A percentile compares a stretch with the other conserved stretches of the same genome.
Conservation (phyloP, 495 filamentous ascomycete species). For the Patellaria atrata region DNA sequence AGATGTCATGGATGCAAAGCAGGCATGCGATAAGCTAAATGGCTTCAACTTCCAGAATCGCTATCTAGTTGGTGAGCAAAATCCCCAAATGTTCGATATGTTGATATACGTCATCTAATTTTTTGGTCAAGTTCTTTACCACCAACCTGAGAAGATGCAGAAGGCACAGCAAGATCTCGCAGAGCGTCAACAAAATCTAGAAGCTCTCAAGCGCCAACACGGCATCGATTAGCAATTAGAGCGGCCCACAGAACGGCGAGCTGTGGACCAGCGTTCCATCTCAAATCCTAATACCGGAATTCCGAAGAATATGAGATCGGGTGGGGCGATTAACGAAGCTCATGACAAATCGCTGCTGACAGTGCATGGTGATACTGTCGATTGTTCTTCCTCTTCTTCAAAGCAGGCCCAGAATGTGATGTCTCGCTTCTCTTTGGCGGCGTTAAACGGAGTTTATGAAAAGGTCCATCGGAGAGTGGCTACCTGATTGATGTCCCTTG, state of each 20-base stretch:
- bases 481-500: too few relatives aligned
- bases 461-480: too few relatives aligned
- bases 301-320: too few relatives aligned
- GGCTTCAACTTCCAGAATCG: constrained; percentile 99
- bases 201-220: constrained; percentile 93
- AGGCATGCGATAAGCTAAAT: constrained; percentile 97
- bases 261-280: too few relatives aligned
- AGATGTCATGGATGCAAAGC: constrained; percentile 97
- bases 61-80: constrained; percentile 72
- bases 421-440: too few relatives aligned
- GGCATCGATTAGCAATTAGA: constrained; percentile 77
- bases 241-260: constrained; percentile 19
- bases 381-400: too few relatives aligned
- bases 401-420: too few relatives aligned
- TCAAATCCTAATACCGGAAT: too few relatives aligned
- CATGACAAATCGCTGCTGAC: too few relatives aligned
- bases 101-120: constrained; percentile 5
- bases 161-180: constrained; percentile 88
- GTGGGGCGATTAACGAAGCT: too few relatives aligned
- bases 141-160: constrained; percentile 96
- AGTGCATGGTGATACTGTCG: too few relatives aligned
- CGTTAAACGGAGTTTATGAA: too few relatives aligned
- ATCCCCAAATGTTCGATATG: not conserved
- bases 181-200: constrained; percentile 89
- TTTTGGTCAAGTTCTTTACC: constrained; percentile 64